Conservation (phyloP, 129 eudicot genomes). For the Chrysanthemum makinoi region DNA sequence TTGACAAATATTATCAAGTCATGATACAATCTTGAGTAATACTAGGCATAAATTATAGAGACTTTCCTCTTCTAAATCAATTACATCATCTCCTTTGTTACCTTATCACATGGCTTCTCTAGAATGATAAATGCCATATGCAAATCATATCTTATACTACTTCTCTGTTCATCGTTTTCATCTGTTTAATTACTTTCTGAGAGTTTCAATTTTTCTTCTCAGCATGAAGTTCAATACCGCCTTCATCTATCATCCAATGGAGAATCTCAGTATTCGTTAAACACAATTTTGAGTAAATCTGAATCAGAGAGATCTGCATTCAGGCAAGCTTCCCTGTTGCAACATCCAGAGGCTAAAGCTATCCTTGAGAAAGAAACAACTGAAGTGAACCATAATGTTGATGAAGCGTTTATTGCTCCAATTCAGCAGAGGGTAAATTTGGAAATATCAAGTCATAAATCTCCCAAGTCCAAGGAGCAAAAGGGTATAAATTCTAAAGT, state of each 20-base stretch:
- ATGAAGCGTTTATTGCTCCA: constrained; percentile 20
- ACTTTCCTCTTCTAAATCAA: too few relatives aligned
- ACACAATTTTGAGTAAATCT: constrained; percentile 27
- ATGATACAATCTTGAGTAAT: too few relatives aligned
- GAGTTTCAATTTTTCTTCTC: constrained; percentile 15
- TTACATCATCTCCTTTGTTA: too few relatives aligned
- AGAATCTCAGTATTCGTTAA: constrained; percentile 28
- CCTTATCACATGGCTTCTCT: not conserved
- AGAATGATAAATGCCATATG: constrained; percentile 18
- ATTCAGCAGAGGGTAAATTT: constrained; percentile 31
- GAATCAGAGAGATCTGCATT: constrained; percentile 28
- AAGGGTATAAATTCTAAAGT: constrained; percentile 32
- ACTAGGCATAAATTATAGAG: too few relatives aligned
- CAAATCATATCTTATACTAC: constrained; percentile 5
- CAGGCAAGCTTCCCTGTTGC: constrained; percentile 10
- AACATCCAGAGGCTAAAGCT: constrained; percentile 18
- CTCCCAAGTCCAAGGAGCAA: constrained; percentile 21
- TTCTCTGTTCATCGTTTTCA: not conserved
- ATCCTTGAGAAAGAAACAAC: constrained; percentile 16
- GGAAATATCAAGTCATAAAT: constrained; percentile 11
- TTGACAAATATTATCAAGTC: too few relatives aligned
- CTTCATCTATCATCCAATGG: constrained; percentile 50
- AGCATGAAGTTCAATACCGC: constrained; percentile 44
- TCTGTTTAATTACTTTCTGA: constrained; percentile 16
- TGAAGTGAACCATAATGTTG: constrained; percentile 19